These are phyloP conservation scores for Ottelia alismoides DNA, from an alignment of 106 monocot species.

Conservation along the genomic window DNA sequence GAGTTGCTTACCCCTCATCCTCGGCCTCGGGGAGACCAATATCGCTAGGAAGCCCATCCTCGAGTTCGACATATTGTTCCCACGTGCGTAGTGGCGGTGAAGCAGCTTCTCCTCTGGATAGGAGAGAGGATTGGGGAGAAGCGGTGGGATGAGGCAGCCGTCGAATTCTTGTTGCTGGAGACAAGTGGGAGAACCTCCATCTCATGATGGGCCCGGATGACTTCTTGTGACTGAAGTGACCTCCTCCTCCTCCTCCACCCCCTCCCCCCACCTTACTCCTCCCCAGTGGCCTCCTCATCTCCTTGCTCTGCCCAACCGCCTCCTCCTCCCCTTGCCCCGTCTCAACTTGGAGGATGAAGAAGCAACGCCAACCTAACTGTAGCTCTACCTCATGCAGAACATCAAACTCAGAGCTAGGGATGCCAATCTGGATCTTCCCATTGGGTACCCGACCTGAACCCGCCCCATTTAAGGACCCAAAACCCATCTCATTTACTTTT, in stretches of 20 bases:
- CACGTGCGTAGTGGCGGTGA: constrained; percentile 20
- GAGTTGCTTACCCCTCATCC: constrained; percentile 15
- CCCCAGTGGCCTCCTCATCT: too few relatives aligned
- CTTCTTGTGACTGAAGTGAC: constrained; percentile 67
- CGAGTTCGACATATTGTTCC: constrained; percentile 25
- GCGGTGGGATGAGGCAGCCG: constrained; percentile 43
- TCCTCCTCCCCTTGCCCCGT: too few relatives aligned
- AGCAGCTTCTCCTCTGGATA: constrained; percentile 24
- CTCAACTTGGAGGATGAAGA: constrained; percentile 8
- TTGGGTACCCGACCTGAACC: too few relatives aligned
- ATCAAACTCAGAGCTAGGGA: too few relatives aligned
- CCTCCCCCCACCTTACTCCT: too few relatives aligned
- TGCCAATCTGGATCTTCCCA: too few relatives aligned
- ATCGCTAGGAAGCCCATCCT: constrained; percentile 29
- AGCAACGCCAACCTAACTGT: too few relatives aligned
- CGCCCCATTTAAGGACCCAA: too few relatives aligned
- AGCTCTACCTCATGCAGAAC: too few relatives aligned
- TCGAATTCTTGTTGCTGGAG: constrained; percentile 61
- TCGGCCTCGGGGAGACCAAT: constrained; percentile 31
- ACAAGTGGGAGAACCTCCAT: constrained; percentile 55
- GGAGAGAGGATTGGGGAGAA: constrained; percentile 9
- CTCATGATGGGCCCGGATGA: constrained; percentile 75
- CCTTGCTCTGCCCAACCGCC: too few relatives aligned
- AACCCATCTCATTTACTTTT: too few relatives aligned
- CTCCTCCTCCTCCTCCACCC: too few relatives aligned